Base-by-base conservation (phyloP, 139 green algal genomes). In the Coelastrella sp. region DNA sequence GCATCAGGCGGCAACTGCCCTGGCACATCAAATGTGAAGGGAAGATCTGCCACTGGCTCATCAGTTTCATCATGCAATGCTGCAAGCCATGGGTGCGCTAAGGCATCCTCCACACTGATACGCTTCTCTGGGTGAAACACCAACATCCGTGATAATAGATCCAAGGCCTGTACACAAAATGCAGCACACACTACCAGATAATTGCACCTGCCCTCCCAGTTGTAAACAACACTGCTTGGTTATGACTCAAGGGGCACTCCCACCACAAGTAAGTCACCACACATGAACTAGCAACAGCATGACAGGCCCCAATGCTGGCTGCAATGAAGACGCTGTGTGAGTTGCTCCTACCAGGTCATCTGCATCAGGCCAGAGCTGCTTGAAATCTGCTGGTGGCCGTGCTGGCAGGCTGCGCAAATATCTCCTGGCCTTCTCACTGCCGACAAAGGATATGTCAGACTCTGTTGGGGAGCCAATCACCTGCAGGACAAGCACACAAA, bases 61-160 rank as follows among this genome's bases (percentile, higher is more conserved):
- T 92, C 86, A 5, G 71, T 68, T 11, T 85, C 78, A 83, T 98
- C 95, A 81, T 98, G 96, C 88, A 98, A 84, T 7, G 89, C 81
- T 3, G 91, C 89, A 25, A 99, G 90, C 88, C 96, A 98, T 27
- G 95, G 94, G 91, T 99, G 96, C 37, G 83, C 84, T 51, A 99
- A 90, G 37, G 96, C 96, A 34, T 96, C 76, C 27, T 95, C 90
- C 66, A 98, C 92, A 25, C 86, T 94, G 85, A 98, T 96, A 78
- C 95, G 93, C 74, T 94, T 92, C 7, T 84, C 88, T 6, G 95
- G 95, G 89, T 98, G 91, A 85, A 98, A 98, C 91, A 96, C 90
- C 67, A 98, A 89, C 95, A 98, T 98, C 35, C 85, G 85, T 45
- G 93, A 85, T 81, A 98, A 81, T 53, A 98, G 90, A 87, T 97